Evolutionary conservation across 176 grass and related monocot genomes (phyloP).

Genomic region (Oryza meridionalis): DNA sequence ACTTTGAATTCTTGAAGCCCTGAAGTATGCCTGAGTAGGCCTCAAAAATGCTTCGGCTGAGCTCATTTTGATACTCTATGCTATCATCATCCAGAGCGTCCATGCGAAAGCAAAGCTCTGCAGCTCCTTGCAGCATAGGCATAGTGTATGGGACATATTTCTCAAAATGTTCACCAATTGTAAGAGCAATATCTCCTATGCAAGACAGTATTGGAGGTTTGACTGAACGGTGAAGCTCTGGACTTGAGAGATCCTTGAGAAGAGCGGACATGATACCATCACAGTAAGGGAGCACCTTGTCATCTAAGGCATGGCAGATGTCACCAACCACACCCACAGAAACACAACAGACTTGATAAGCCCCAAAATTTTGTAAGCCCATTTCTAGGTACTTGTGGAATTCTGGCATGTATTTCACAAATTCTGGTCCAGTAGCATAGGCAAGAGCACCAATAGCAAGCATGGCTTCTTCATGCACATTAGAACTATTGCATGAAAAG

Average conservation of each 20-base stretch:
- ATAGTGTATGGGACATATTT: conserved; percentile 64
- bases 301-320: conserved; percentile 61
- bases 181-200: conserved; percentile 78
- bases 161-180: conserved; percentile 74
- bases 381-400: conserved; percentile 63
- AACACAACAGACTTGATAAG: conserved; percentile 63
- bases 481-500: conserved; percentile 58
- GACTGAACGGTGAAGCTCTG: conserved; percentile 56
- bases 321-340: conserved; percentile 66
- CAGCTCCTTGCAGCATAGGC: conserved; percentile 67
- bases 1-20: conserved; percentile 66
- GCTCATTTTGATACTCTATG: conserved; percentile 61
- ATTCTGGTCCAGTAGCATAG: conserved; percentile 57
- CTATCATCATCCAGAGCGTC: conserved; percentile 61
- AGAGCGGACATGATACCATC: conserved; percentile 63
- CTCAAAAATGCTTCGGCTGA: conserved; percentile 68
- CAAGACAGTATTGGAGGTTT: conserved; percentile 73
- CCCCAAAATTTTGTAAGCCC: conserved; percentile 62
- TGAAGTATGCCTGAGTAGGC: conserved; percentile 80
- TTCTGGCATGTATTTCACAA: conserved; percentile 65
- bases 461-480: conserved; percentile 65
- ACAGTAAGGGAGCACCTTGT: conserved; percentile 58
- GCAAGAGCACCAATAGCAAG: conserved; percentile 61
- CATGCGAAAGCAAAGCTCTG: conserved; percentile 51
- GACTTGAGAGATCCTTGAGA: conserved; percentile 60